These are phyloP conservation scores for Amanita exitialis DNA, from an alignment of 768 basidiomycete genomes.

Conservation along the genomic window DNA sequence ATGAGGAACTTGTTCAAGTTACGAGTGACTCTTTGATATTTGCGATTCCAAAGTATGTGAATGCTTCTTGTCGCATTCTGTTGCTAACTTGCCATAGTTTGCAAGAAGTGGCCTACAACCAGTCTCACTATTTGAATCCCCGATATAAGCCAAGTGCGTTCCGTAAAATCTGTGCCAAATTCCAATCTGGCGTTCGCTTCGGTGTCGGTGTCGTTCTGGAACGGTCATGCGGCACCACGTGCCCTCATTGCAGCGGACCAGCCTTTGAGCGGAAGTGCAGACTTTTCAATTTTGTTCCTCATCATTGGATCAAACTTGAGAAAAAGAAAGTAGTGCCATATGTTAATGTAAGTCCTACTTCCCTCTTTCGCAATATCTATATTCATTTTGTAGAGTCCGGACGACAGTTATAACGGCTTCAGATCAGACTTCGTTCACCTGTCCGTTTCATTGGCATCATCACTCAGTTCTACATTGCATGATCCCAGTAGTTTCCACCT, in stretches of 20 bases:
- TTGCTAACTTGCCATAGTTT: slow-evolving; percentile 10
- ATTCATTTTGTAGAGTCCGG: slow-evolving; percentile 23
- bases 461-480: slow-evolving; percentile 27
- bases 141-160: slow-evolving; percentile 22
- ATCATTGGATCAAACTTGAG: slow-evolving; percentile 63
- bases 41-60: slow-evolving; percentile 73
- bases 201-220: slow-evolving; percentile 81
- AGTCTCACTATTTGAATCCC: slow-evolving; percentile 2
- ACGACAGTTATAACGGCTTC: slow-evolving; percentile 81
- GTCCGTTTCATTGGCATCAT: slow-evolving; percentile 75
- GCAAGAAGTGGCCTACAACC: slow-evolving; percentile 14
- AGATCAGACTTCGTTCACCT: slow-evolving; percentile 92
- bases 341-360: slow-evolving; percentile 30
- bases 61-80: not conserved
- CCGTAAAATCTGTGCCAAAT: slow-evolving; percentile 74
- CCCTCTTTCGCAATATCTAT: not conserved
- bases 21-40: slow-evolving; percentile 72
- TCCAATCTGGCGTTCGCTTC: slow-evolving; percentile 77
- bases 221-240: slow-evolving; percentile 67
- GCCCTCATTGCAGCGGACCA: slow-evolving; percentile 46
- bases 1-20: slow-evolving; percentile 77
- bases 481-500: slow-evolving; percentile 71
- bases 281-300: slow-evolving; percentile 69
- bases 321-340: slow-evolving; percentile 31
- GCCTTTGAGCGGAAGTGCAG: slow-evolving; percentile 74